phyloP scores from a whole-genome alignment of 352 stramenopile genomes.

The Phytophthora multivora region DNA sequence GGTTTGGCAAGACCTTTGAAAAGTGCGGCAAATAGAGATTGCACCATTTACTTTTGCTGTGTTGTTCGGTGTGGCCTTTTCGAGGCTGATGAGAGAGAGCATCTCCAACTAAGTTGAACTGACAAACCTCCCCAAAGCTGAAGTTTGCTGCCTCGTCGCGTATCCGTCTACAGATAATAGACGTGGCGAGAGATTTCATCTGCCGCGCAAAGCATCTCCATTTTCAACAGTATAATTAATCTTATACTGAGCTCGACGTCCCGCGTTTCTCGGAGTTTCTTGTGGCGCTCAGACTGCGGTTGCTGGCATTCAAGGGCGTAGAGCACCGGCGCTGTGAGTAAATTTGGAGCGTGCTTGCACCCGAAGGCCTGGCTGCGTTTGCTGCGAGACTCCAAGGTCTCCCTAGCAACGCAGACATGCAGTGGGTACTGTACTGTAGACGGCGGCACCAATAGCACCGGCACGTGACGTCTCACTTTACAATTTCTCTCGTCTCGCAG shows the following conservation, averaged over 20 bases:
- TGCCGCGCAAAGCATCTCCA: conserved; percentile 3
- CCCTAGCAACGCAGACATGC: conserved; percentile 23
- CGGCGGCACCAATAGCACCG: not conserved
- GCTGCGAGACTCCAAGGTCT: conserved; percentile 14
- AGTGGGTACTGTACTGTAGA: not conserved
- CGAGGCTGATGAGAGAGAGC: not conserved
- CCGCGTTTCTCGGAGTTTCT: conserved; percentile 18
- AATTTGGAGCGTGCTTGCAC: conserved; percentile 3
- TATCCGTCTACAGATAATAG: conserved; percentile 25
- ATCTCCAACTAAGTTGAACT: not conserved
- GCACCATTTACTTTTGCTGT: no score
- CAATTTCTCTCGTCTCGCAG: conserved; percentile 28
- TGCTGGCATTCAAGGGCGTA: conserved; percentile 6
- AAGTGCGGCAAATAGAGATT: no score
- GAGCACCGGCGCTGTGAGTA: conserved; percentile 1
- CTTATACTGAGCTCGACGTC: not conserved
- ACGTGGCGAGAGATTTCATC: not conserved
- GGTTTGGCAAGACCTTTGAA: no score
- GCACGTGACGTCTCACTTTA: conserved; percentile 22
- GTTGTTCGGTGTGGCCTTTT: no score
- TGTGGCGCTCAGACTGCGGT: conserved; percentile 7
- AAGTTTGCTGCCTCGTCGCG: conserved; percentile 19
- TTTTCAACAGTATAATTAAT: conserved; percentile 22
- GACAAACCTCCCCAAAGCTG: conserved; percentile 1
- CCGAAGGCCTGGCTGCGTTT: conserved; percentile 6